Evolutionary conservation across 306 rosid species (phyloP).

Genomic region (Inga leiocalycina): DNA sequence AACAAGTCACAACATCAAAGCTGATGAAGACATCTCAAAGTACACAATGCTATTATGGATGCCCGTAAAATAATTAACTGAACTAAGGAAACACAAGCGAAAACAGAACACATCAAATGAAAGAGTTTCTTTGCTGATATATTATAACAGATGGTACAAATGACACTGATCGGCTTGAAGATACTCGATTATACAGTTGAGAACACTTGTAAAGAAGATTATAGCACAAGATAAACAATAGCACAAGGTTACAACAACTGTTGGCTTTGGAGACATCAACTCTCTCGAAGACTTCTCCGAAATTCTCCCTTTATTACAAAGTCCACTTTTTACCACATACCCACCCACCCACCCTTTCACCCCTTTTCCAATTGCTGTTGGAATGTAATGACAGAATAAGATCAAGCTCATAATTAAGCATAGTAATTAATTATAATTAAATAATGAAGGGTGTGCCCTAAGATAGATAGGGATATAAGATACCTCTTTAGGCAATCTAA

Average conservation of each 20-base stretch:
- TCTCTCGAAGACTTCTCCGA: background rate
- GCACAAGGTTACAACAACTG: background rate
- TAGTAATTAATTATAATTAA: background rate
- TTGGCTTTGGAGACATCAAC: background rate
- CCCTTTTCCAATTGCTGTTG: background rate
- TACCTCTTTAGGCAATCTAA: background rate
- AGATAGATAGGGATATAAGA: background rate
- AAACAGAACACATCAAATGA: background rate
- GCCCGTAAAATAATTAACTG: background rate
- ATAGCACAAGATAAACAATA: background rate
- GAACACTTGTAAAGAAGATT: background rate
- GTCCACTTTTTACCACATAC: background rate
- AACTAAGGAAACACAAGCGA: too few relatives aligned
- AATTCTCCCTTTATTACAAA: background rate
- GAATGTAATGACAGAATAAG: background rate
- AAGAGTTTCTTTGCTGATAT: background rate
- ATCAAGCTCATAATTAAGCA: background rate
- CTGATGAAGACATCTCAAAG: background rate
- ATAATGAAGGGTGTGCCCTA: background rate
- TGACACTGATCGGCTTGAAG: background rate
- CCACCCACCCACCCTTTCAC: background rate
- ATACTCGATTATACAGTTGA: background rate
- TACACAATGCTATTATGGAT: background rate
- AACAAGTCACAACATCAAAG: background rate
- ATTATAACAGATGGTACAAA: background rate